Evolutionary conservation across 768 basidiomycete genomes (phyloP).

Genomic region (Tricholoma sp.): DNA sequence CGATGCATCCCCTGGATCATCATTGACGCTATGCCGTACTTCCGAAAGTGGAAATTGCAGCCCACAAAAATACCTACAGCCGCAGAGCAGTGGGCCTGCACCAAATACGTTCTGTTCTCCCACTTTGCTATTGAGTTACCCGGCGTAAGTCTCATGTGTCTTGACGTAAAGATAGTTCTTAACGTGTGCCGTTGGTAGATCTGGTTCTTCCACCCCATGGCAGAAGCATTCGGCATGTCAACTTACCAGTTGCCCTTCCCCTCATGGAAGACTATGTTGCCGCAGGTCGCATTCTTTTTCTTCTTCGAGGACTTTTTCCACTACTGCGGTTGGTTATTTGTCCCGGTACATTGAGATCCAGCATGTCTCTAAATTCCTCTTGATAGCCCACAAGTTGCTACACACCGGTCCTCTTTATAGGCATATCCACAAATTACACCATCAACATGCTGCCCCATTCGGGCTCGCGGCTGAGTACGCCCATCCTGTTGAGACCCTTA

Average conservation of each 20-base stretch:
- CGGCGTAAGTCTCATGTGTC: constrained; percentile 47
- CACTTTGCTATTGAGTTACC: constrained; percentile 97
- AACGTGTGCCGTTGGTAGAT: constrained; percentile 44
- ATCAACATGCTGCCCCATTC: constrained; percentile 95
- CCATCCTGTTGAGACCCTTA: constrained; percentile 93
- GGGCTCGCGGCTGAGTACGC: constrained; percentile 98
- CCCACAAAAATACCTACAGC: constrained; percentile 76
- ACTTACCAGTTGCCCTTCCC: constrained; percentile 96
- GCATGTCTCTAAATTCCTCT: neutral
- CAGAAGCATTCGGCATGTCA: constrained; percentile 80
- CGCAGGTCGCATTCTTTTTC: constrained; percentile 85
- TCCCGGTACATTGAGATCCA: neutral
- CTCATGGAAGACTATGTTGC: constrained; percentile 55
- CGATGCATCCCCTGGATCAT: constrained; percentile 94
- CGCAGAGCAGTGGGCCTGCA: constrained; percentile 91
- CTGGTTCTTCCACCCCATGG: constrained; percentile 88
- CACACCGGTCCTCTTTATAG: constrained; percentile 84
- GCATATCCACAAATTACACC: constrained; percentile 95
- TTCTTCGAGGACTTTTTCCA: constrained; percentile 96
- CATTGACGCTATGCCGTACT: constrained; percentile 92
- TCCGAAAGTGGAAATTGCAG: constrained; percentile 91
- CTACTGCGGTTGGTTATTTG: constrained; percentile 58
- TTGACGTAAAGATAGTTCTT: neutral
- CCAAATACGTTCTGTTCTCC: constrained; percentile 87
- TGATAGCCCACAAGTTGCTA: constrained; percentile 77